These are phyloP conservation scores for Peltaster fructicola DNA, from an alignment of 2,329 filamentous ascomycete genomes.

Conservation along the genomic window DNA sequence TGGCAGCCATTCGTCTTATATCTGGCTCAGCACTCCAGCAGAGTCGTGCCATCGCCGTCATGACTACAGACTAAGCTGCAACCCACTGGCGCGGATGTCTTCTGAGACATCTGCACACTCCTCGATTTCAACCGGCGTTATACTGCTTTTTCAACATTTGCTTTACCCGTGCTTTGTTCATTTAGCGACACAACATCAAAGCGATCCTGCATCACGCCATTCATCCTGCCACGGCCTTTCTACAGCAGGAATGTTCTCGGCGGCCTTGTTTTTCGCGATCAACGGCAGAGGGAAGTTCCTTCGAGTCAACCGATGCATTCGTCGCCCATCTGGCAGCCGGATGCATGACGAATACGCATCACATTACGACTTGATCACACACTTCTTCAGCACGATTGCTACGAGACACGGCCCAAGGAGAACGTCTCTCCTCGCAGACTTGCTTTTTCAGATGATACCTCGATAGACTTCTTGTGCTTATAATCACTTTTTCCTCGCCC, in stretches of 20 bases:
- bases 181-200: neutral
- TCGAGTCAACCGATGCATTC: too few relatives aligned
- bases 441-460: slow-evolving; percentile 8
- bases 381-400: slow-evolving; percentile 2
- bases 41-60: too few relatives aligned
- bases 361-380: slow-evolving; percentile 3
- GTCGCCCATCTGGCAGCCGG: slow-evolving; percentile 5
- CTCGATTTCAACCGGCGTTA: slow-evolving; percentile 3
- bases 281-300: slow-evolving; percentile 1
- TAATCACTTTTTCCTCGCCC: too few relatives aligned
- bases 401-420: too few relatives aligned
- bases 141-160: slow-evolving; percentile 3
- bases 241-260: slow-evolving; percentile 4
- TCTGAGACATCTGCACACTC: neutral
- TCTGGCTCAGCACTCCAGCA: too few relatives aligned
- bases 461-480: slow-evolving; percentile 8
- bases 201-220: slow-evolving; percentile 1
- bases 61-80: slow-evolving; percentile 5
- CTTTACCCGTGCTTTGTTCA: slow-evolving; percentile 6
- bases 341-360: slow-evolving; percentile 4
- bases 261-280: slow-evolving; percentile 3
- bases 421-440: too few relatives aligned
- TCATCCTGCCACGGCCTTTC: slow-evolving; percentile 5
- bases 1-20: too few relatives aligned
- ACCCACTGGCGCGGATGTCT: slow-evolving; percentile 1